Evolutionary conservation across 2,329 filamentous ascomycete species (phyloP), one percentile per base, ranked within the genome.

Genomic region (Verticillium alfalfae): DNA sequence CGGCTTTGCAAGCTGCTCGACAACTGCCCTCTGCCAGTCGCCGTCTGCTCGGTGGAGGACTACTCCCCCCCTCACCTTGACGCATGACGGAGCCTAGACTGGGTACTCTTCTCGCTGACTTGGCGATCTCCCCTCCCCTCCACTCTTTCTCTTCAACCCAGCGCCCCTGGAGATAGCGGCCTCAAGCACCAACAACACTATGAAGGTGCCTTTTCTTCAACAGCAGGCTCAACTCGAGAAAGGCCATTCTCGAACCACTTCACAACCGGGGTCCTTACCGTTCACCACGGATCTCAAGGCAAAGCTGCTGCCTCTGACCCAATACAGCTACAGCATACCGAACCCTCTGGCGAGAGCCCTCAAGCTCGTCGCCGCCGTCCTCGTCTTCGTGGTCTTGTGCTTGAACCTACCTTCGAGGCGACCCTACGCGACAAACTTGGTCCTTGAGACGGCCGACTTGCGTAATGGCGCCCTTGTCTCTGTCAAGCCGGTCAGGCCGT

Each of bases 291-390:
- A 38, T 12, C 16, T 38, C 5, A 37, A 9, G 34, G 13, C 34
- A 7, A 57, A 18, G 55, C n/a, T 57, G 55, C 18, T n/a, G 10
- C 55, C 34, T n/a, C 34, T 57, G 34, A n/a, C 18, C 55, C 73
- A 78, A 66, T 79, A 74, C 65, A 73, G 79, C 66, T 73, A 81
- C 71, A 81, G 71, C 65, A 80, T 82, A 78, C 75, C 80, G 65
- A 81, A 79, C 65, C 78, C 80, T 6, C 76, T 81, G 61, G 73
- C 74, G 55, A 75, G 78, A 72, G 79, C 76, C 60, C 70, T 82
- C 55, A 57, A 37, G 12, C 34, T 58, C 31, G 34, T 26, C 6
- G 34, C n/a, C 13, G 6, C 49, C 39, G 58, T 34, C 15, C 36
- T 62, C 16, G 10, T 60, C 12, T 58, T 62, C 34, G 5, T 57